phyloP scores from a whole-genome alignment of 257 asterid genomes.

The Petunia secreta region DNA sequence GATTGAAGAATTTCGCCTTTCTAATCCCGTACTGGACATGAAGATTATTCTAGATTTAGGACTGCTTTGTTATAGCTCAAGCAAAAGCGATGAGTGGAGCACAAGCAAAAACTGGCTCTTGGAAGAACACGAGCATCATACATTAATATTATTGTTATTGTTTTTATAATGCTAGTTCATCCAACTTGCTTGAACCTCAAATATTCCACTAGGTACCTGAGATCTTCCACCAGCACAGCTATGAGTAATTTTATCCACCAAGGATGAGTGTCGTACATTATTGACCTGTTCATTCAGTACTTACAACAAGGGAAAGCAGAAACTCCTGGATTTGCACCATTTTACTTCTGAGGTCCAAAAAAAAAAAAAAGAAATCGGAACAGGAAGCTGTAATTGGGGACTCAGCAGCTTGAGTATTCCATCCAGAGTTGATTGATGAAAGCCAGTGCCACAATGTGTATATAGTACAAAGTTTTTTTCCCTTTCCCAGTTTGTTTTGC shows the following conservation, averaged over 20 bases:
- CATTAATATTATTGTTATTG: neutral
- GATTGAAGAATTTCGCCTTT: neutral
- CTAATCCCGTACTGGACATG: neutral
- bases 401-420: neutral
- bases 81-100: no score
- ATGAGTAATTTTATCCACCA: neutral
- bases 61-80: no score
- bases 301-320: slow-evolving; percentile 13
- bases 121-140: neutral
- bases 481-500: neutral
- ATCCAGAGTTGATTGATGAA: slow-evolving; percentile 13
- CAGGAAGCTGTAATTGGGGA: neutral
- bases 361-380: neutral
- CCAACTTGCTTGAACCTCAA: neutral
- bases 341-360: neutral
- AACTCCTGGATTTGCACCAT: neutral
- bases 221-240: neutral
- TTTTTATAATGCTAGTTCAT: neutral
- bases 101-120: no score
- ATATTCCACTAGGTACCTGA: neutral
- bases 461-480: neutral
- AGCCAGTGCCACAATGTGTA: slow-evolving; percentile 18
- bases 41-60: neutral
- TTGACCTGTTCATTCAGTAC: neutral
- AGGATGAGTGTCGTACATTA: slow-evolving; percentile 13